Percentiles rank a stretch among this genome's conserved stretches.
Conservation (phyloP, 2,329 filamentous ascomycete species). For the Ophiostoma quercus region DNA sequence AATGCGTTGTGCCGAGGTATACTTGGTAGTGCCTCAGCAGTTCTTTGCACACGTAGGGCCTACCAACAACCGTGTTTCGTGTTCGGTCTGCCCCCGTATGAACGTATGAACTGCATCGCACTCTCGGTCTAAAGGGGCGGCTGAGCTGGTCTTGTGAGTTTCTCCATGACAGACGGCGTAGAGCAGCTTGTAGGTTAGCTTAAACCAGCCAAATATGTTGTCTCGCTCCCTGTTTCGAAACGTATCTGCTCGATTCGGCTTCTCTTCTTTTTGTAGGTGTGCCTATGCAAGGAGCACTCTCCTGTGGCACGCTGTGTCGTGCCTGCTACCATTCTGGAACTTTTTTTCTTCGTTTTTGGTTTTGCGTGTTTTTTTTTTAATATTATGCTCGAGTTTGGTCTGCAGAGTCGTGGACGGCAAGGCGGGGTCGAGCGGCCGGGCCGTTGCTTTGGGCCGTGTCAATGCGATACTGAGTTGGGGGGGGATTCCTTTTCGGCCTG, state of each 20-base stretch:
- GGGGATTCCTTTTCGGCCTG: not conserved
- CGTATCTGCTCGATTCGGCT: constrained; percentile 6
- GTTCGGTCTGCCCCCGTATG: not conserved
- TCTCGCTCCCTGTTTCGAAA: not conserved
- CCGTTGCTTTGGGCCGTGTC: not conserved
- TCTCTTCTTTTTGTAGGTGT: not conserved
- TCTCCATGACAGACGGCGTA: not conserved
- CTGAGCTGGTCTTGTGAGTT: too few species aligned
- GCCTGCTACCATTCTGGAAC: not conserved
- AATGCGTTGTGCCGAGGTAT: not conserved
- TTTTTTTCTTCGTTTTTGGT: not conserved
- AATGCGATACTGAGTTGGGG: not conserved
- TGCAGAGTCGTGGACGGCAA: not conserved
- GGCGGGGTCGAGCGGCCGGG: not conserved
- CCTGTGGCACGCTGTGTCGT: not conserved
- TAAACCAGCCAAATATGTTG: constrained; percentile 1
- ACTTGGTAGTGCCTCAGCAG: not conserved
- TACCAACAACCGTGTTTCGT: not conserved
- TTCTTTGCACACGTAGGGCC: not conserved
- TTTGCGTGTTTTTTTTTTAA: constrained; percentile 10
- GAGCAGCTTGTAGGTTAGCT: constrained; percentile 1
- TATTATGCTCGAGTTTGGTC: not conserved
- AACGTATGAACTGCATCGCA: not conserved
- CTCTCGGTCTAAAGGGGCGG: not conserved
- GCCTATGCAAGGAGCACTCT: not conserved